A percentile compares a stretch with the other conserved stretches of the same genome.
Conservation (phyloP, 768 basidiomycete species). For the Mycena vitilis region DNA sequence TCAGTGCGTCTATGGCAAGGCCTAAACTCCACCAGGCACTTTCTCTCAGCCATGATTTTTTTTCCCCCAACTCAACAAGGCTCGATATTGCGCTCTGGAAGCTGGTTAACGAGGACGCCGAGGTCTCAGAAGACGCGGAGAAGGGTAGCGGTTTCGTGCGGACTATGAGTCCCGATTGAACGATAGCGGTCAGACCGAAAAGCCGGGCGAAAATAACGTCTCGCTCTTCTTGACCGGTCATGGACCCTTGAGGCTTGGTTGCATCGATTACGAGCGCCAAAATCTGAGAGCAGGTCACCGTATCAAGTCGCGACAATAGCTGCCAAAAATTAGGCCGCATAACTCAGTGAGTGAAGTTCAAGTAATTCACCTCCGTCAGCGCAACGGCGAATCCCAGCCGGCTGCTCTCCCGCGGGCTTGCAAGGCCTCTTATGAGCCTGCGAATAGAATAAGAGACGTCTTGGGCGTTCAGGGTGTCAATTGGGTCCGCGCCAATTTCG, state of each 20-base stretch:
- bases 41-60: slow-evolving; percentile 92
- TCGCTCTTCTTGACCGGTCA: slow-evolving; percentile 92
- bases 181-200: slow-evolving; percentile 87
- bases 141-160: slow-evolving; percentile 65
- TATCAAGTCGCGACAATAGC: slow-evolving; percentile 83
- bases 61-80: slow-evolving; percentile 77
- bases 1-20: slow-evolving; percentile 70
- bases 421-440: slow-evolving; percentile 86
- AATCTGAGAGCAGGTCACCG: slow-evolving; percentile 83
- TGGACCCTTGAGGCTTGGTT: slow-evolving; percentile 77
- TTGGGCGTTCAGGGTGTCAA: slow-evolving; percentile 82
- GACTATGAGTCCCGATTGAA: slow-evolving; percentile 86
- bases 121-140: slow-evolving; percentile 63
- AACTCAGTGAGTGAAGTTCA: slow-evolving; percentile 1
- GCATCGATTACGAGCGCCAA: slow-evolving; percentile 78
- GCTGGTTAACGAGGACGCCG: slow-evolving; percentile 66
- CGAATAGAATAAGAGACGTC: slow-evolving; percentile 95
- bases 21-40: slow-evolving; percentile 88
- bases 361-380: slow-evolving; percentile 82
- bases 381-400: slow-evolving; percentile 96
- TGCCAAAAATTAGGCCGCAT: slow-evolving; percentile 44
- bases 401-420: slow-evolving; percentile 93
- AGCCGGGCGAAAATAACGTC: slow-evolving; percentile 93
- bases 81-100: slow-evolving; percentile 70
- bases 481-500: slow-evolving; percentile 53